Base-by-base conservation (phyloP, 441 rosid species). In the Adansonia gregorii region DNA sequence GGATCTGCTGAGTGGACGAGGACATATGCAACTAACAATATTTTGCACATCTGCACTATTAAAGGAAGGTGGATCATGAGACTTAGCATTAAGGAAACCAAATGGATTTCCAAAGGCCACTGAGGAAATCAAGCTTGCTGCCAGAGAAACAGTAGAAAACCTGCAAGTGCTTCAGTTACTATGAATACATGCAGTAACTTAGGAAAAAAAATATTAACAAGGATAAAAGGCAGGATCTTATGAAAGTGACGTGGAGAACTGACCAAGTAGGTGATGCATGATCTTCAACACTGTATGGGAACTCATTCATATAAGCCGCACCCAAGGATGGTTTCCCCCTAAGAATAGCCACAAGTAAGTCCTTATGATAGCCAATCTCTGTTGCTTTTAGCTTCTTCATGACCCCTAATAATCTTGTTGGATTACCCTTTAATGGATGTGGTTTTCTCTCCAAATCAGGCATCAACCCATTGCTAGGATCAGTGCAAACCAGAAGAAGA, bases 381-480 rank as follows among this genome's bases (percentile, higher is more conserved):
- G 90, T 82, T 58, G 96, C 95, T 84, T 86, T 90, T 58, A 96
- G 86, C 87, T 82, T 94, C 91, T 94, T 94, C 95, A 94, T 93
- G 78, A 96, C 90, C 65, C 79, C 89, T 84, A 92, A 75, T 61
- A 96, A 86, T 87, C 99, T 88, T 46, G 86, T 80, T 14, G 82
- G 83, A 79, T 96, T 96, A 71, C 99, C 98, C 76, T 78, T 91
- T 81, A 96, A 85, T 54, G 85, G 88, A 78, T 75, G 78, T 69
- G 87, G 85, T 8, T 81, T 83, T 78, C 92, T 86, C 80, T 84
- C 84, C 71, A 80, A 81, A 87, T 91, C 92, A 49, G 97, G 95
- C 98, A 96, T 93, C 87, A 96, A 89, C 20, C 99, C 99, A 69
- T 93, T 93, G 85, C 74, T 81, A 74, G 99, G 98, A 81, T 96